phyloP scores from a whole-genome alignment of 1,139 yeast genomes.

The Lipomyces yarrowii region DNA sequence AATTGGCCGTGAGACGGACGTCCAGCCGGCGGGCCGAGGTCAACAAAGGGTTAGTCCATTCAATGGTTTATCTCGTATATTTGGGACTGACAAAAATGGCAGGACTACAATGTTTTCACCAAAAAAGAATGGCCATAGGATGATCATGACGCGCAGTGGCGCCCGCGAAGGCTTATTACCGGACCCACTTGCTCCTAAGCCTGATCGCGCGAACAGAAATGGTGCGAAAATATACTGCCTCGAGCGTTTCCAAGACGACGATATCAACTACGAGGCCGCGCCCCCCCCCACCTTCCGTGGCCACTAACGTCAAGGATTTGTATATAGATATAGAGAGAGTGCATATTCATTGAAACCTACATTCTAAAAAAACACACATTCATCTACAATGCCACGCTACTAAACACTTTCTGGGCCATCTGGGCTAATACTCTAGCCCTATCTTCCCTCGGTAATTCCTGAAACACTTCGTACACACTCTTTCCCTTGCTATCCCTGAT shows the following conservation, averaged over 20 bases:
- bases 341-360: background rate
- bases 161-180: constrained; percentile 46
- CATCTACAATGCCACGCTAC: background rate
- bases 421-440: constrained; percentile 28
- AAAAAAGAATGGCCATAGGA: constrained; percentile 39
- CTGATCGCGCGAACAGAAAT: constrained; percentile 7
- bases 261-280: background rate
- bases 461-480: constrained; percentile 33
- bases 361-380: background rate
- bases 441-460: constrained; percentile 30
- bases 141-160: constrained; percentile 42
- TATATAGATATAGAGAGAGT: background rate
- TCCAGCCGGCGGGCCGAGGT: constrained; percentile 30
- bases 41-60: constrained; percentile 25
- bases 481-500: constrained; percentile 32
- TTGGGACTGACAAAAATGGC: background rate
- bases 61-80: background rate
- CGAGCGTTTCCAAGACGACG: background rate
- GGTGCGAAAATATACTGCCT: constrained; percentile 11
- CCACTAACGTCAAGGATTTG: background rate
- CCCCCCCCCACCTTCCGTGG: background rate
- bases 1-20: constrained; percentile 55
- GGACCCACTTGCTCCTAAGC: constrained; percentile 42
- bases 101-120: constrained; percentile 39
- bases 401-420: constrained; percentile 25